Conservation (phyloP, 768 basidiomycete species). For the Termitomyces sp. region DNA sequence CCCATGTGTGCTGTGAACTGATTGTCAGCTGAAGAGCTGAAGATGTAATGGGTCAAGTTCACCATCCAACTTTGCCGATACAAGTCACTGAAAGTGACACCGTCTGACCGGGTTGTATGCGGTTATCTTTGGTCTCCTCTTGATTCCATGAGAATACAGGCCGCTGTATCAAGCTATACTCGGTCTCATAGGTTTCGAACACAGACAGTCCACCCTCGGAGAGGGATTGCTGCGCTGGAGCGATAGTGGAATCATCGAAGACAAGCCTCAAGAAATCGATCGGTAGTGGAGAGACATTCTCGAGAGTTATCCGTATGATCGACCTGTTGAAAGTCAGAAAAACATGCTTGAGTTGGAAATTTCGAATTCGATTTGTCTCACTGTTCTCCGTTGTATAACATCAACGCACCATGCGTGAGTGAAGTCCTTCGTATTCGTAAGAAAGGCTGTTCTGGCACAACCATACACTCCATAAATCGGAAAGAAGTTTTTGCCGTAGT, state of each 20-base stretch:
- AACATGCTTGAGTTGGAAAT: background rate
- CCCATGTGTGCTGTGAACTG: conserved; percentile 62
- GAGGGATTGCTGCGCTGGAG: conserved; percentile 70
- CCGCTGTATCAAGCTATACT: conserved; percentile 70
- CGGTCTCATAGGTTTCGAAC: conserved; percentile 88
- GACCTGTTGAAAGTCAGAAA: conserved; percentile 47
- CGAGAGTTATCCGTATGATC: conserved; percentile 78
- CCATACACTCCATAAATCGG: conserved; percentile 74
- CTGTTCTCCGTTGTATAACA: conserved; percentile 96
- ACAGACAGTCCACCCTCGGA: conserved; percentile 78
- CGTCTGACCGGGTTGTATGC: conserved; percentile 70
- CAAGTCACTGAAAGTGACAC: conserved; percentile 67
- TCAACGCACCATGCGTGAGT: conserved; percentile 90
- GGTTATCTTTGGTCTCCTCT: conserved; percentile 47
- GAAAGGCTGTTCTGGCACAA: conserved; percentile 85
- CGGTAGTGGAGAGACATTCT: conserved; percentile 81
- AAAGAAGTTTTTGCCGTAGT: conserved; percentile 20
- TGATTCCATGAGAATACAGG: conserved; percentile 81
- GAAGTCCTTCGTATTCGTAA: conserved; percentile 84
- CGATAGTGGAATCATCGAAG: conserved; percentile 89
- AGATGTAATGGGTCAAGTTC: conserved; percentile 24
- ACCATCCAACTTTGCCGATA: conserved; percentile 93
- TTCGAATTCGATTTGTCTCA: conserved; percentile 34
- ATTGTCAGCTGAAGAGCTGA: conserved; percentile 11
- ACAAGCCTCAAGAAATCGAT: conserved; percentile 83